Evolutionary conservation across 1,284 basidiomycete genomes (phyloP).

Genomic region (Trametes sp.): DNA sequence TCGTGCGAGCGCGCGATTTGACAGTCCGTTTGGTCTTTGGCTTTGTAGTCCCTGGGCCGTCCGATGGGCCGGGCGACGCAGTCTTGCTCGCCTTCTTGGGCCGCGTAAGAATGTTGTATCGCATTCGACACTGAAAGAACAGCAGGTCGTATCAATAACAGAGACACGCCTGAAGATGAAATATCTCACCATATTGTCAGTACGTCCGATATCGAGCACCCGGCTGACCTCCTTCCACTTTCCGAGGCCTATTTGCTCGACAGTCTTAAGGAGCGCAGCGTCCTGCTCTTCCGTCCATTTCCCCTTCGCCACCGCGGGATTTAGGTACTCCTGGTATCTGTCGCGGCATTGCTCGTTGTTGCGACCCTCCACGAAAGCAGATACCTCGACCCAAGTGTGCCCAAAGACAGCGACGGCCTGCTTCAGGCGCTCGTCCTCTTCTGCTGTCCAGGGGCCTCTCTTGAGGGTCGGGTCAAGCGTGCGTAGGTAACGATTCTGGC

Average conservation of each 20-base stretch:
- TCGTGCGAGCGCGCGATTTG: constrained; percentile 7
- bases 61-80: background rate
- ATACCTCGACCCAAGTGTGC: constrained; percentile 71
- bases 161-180: no score
- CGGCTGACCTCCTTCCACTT: constrained; percentile 50
- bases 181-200: constrained; percentile 57
- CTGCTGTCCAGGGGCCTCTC: constrained; percentile 63
- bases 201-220: constrained; percentile 55
- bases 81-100: constrained; percentile 22
- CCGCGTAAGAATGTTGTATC: constrained; percentile 43
- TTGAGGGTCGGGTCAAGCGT: constrained; percentile 65
- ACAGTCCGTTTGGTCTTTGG: background rate
- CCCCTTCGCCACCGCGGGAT: constrained; percentile 47
- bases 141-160: no score
- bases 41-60: background rate
- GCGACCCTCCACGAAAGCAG: constrained; percentile 63
- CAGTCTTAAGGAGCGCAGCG: constrained; percentile 49
- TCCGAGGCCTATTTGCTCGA: constrained; percentile 39
- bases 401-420: constrained; percentile 64
- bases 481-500: constrained; percentile 67
- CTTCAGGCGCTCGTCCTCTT: constrained; percentile 67
- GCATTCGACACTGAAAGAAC: constrained; percentile 55
- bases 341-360: constrained; percentile 80
- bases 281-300: constrained; percentile 69
- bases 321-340: constrained; percentile 61